Conservation (phyloP, 192 early-diverging fungal genomes). For the Gryganskiella cystojenkinii region DNA sequence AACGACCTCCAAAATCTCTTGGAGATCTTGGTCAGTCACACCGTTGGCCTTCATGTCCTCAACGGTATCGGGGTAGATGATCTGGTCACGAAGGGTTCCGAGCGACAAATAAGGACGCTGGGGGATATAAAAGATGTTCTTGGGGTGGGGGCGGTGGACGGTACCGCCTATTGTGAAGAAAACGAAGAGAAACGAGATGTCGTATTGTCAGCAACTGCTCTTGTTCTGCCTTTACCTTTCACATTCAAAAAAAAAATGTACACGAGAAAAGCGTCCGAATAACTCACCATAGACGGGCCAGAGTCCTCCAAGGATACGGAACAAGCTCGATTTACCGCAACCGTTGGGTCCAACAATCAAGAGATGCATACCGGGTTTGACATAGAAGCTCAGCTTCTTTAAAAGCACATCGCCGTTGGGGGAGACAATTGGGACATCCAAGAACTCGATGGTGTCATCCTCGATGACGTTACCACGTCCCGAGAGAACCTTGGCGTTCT, state of each 20-base stretch:
- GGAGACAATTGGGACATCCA: constrained; percentile 92
- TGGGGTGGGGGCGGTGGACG: constrained; percentile 77
- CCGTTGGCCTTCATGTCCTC: constrained; percentile 80
- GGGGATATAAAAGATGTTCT: constrained; percentile 97
- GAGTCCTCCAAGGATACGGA: constrained; percentile 95
- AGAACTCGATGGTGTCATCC: constrained; percentile 87
- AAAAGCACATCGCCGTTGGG: constrained; percentile 96
- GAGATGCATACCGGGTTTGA: constrained; percentile 91
- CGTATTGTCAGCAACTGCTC: not conserved
- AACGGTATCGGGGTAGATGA: constrained; percentile 95
- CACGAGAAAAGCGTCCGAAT: not conserved
- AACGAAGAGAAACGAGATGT: not conserved
- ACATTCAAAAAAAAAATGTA: not conserved
- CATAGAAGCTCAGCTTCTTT: constrained; percentile 85
- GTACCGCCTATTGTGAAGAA: constrained; percentile 64
- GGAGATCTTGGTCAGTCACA: constrained; percentile 82
- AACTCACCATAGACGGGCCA: constrained; percentile 92
- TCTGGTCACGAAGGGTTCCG: constrained; percentile 95
- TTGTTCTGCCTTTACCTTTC: too few species aligned
- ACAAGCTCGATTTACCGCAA: constrained; percentile 92
- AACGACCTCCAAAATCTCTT: constrained; percentile 83
- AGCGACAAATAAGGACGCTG: constrained; percentile 97
- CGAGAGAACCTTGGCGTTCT: constrained; percentile 63
- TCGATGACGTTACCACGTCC: constrained; percentile 77
- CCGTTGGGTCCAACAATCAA: constrained; percentile 97